Evolutionary conservation across 441 rosid species (phyloP).

Genomic region (Bruguiera hainesii): DNA sequence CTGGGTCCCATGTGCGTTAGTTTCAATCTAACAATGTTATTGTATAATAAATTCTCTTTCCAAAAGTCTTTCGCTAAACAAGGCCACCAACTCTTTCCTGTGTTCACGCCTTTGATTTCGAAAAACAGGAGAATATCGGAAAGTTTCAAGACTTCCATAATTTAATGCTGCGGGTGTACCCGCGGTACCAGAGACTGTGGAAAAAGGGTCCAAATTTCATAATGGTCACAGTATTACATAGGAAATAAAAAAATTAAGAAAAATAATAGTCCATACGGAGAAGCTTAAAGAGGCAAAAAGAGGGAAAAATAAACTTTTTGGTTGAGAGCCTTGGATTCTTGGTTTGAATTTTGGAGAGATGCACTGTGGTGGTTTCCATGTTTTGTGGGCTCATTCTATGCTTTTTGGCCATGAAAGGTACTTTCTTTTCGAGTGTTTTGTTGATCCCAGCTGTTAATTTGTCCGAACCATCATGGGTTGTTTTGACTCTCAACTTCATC

Average conservation of each 20-base stretch:
- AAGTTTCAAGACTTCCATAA: constrained; percentile 7
- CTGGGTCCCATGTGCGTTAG: constrained; percentile 13
- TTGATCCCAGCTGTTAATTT: constrained; percentile 28
- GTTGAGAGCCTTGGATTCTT: constrained; percentile 50
- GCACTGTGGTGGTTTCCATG: constrained; percentile 33
- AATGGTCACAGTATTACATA: too few species aligned
- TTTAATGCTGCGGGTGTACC: constrained; percentile 18
- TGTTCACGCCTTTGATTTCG: constrained; percentile 19
- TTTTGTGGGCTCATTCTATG: constrained; percentile 56
- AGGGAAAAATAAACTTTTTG: not conserved
- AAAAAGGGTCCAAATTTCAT: too few species aligned
- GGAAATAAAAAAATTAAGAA: not conserved
- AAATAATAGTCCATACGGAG: not conserved
- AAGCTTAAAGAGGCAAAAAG: not conserved
- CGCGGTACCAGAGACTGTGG: not conserved
- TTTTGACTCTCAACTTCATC: constrained; percentile 25
- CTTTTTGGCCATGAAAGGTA: constrained; percentile 45
- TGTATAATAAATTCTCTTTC: too few species aligned
- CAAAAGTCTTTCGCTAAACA: too few species aligned
- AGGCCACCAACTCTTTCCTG: not conserved
- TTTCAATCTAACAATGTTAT: too few species aligned
- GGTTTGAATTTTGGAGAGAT: constrained; percentile 35
- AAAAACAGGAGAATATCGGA: not conserved
- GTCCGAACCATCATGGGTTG: constrained; percentile 25
- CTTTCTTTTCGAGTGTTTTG: constrained; percentile 23